These are phyloP conservation scores for Boletus sp. DNA, from an alignment of 1,284 basidiomycete species.

Conservation along the genomic window DNA sequence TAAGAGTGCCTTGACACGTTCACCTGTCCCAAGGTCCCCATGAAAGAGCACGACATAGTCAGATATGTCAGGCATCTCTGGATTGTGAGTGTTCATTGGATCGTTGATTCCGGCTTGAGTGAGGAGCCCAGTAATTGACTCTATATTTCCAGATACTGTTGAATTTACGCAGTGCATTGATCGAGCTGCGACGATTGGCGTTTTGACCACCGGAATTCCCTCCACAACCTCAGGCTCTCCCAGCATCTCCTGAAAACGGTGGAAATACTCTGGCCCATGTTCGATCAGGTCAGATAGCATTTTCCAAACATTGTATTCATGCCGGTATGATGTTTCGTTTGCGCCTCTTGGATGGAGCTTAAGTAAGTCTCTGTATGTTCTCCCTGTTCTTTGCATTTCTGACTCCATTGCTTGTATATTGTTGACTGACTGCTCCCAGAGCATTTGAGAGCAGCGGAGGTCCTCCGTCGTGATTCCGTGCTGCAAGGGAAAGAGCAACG, in stretches of 20 bases:
- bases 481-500: slow-evolving; percentile 5
- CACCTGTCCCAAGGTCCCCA: slow-evolving; percentile 5
- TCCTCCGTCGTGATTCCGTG: not conserved
- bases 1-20: not conserved
- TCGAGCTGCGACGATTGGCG: not conserved
- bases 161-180: slow-evolving; percentile 2
- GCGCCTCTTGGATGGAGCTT: not conserved
- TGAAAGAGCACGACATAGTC: slow-evolving; percentile 2
- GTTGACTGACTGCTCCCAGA: slow-evolving; percentile 2
- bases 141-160: slow-evolving; percentile 10
- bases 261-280: slow-evolving; percentile 1
- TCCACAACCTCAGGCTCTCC: slow-evolving; percentile 2
- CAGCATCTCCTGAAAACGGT: not conserved
- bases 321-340: not conserved
- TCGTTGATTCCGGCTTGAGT: not conserved
- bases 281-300: slow-evolving; percentile 1
- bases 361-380: slow-evolving; percentile 4
- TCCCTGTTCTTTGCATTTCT: not conserved
- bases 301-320: slow-evolving; percentile 3
- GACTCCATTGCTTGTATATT: not conserved
- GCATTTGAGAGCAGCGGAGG: not conserved
- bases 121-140: not conserved
- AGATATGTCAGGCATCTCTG: not conserved
- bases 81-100: not conserved
- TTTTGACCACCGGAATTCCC: slow-evolving; percentile 5